A percentile compares a stretch with the other conserved stretches of the same genome.
Conservation (phyloP, 148 eudicot genomes). For the Amaranthus cruentus region DNA sequence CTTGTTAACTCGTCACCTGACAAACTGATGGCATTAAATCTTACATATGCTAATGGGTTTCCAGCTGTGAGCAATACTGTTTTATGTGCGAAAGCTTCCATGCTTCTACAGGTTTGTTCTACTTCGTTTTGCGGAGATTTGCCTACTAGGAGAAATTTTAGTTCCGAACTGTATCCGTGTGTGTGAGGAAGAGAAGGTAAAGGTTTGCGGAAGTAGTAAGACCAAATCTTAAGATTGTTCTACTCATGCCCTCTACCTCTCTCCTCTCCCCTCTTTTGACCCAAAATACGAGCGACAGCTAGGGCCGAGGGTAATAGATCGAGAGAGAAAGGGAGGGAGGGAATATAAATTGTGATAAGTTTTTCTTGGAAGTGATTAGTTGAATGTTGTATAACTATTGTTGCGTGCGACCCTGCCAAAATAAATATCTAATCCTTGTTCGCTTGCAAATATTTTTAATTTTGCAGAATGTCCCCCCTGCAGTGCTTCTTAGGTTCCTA, state of each 20-base stretch:
- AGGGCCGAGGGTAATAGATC: too few species aligned
- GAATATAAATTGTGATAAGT: neutral
- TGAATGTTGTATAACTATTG: neutral
- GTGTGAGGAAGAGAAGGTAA: too few species aligned
- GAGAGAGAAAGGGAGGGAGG: neutral
- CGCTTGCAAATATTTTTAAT: neutral
- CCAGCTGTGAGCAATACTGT: constrained; percentile 64
- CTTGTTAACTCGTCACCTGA: constrained; percentile 79
- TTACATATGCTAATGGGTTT: constrained; percentile 62
- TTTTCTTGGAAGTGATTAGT: neutral
- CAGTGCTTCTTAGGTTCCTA: constrained; percentile 82
- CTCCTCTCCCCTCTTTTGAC: neutral
- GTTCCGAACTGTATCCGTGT: neutral
- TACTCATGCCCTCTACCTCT: too few species aligned
- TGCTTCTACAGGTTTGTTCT: constrained; percentile 69
- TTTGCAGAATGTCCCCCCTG: constrained; percentile 94
- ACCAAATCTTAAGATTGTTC: too few species aligned
- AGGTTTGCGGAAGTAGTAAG: too few species aligned
- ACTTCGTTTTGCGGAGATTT: neutral
- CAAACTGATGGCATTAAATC: constrained; percentile 64
- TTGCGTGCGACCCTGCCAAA: neutral
- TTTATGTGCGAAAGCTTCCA: constrained; percentile 81
- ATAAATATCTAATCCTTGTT: neutral
- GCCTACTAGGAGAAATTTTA: neutral
- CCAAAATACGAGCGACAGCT: too few species aligned